Base-by-base conservation (phyloP, 768 basidiomycete genomes). In the Pleurotus giganteus region DNA sequence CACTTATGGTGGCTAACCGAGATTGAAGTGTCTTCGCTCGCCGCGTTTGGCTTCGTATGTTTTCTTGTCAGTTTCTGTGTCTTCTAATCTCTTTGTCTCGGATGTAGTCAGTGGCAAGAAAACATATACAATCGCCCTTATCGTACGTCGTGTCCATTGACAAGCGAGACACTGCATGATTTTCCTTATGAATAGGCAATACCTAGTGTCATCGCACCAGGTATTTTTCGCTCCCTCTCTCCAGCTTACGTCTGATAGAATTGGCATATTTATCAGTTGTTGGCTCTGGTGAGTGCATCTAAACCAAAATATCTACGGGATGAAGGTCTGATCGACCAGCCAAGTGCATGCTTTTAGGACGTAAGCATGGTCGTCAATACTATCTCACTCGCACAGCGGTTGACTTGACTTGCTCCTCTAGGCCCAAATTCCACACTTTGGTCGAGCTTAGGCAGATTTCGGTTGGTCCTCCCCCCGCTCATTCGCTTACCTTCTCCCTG, bases 321-420 rank as follows among this genome's bases (percentile, higher is more conserved):
- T 36, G 34, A 36, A 11, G 34, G 1, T 17, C 11, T 36, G 12
- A 36, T 36, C 17, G 11, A 12, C 34, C 11, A 36, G 2, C 17
- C 34, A n/a, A n/a, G n/a, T n/a, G n/a, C n/a, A n/a, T n/a, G n/a
- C n/a, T n/a, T n/a, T n/a, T n/a, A n/a, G n/a, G n/a, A n/a, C n/a
- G n/a, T n/a, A n/a, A n/a, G n/a, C n/a, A n/a, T n/a, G n/a, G n/a
- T n/a, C n/a, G n/a, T n/a, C n/a, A n/a, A n/a, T n/a, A 36, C 34
- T 36, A 36, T 12, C 34, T 36, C 34, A 36, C 2, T 11, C 12
- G 34, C 34, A 3, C 24, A 69, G 70, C 66, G 63, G 53, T 59
- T 69, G 9, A 54, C 72, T 47, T 71, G 72, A 44, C 57, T 57
- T 8, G 63, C 68, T 7, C 58, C n/a, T n/a, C n/a, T n/a, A n/a